These are phyloP conservation scores for Chaetomium fimeti DNA, from an alignment of 495 filamentous ascomycete genomes.

Conservation along the genomic window DNA sequence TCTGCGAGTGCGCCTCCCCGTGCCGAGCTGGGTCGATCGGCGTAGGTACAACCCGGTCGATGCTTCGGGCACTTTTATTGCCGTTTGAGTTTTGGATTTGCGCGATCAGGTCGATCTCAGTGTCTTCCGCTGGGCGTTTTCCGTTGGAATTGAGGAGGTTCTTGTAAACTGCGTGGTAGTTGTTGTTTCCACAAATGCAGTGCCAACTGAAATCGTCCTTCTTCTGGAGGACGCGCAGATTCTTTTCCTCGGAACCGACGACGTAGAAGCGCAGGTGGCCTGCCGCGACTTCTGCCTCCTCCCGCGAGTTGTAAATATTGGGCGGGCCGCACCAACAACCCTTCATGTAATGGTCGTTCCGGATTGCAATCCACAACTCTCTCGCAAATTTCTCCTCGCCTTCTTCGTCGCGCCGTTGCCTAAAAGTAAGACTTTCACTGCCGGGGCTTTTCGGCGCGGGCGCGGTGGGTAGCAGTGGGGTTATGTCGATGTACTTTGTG, in stretches of 20 bases:
- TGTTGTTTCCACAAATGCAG: slow-evolving; percentile 26
- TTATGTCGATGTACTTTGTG: slow-evolving; percentile 15
- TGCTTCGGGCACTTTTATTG: slow-evolving; percentile 2
- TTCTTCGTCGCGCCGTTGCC: slow-evolving; percentile 21
- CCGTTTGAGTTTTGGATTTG: slow-evolving; percentile 16
- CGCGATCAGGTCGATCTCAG: slow-evolving; percentile 30
- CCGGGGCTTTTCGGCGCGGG: slow-evolving; percentile 17
- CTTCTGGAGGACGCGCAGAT: slow-evolving; percentile 30
- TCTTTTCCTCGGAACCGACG: slow-evolving; percentile 9
- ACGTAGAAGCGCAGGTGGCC: slow-evolving; percentile 39
- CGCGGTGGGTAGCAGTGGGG: neutral
- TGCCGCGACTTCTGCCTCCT: slow-evolving; percentile 25
- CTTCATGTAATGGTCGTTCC: slow-evolving; percentile 34
- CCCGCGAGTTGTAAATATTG: slow-evolving; percentile 26
- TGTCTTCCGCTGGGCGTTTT: slow-evolving; percentile 31
- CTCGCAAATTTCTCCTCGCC: slow-evolving; percentile 27
- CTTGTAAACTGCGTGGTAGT: slow-evolving; percentile 15
- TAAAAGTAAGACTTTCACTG: slow-evolving; percentile 17
- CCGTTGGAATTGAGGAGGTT: slow-evolving; percentile 24
- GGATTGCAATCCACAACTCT: slow-evolving; percentile 29
- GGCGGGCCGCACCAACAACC: slow-evolving; percentile 30
- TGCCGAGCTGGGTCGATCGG: neutral
- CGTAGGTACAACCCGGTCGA: slow-evolving; percentile 20
- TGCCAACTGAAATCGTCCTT: slow-evolving; percentile 29
- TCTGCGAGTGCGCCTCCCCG: neutral